Percentiles rank a stretch among this genome's conserved stretches.
phyloP scores from a whole-genome alignment of 2,329 filamentous ascomycete species.

The Myrmaecium sp. region DNA sequence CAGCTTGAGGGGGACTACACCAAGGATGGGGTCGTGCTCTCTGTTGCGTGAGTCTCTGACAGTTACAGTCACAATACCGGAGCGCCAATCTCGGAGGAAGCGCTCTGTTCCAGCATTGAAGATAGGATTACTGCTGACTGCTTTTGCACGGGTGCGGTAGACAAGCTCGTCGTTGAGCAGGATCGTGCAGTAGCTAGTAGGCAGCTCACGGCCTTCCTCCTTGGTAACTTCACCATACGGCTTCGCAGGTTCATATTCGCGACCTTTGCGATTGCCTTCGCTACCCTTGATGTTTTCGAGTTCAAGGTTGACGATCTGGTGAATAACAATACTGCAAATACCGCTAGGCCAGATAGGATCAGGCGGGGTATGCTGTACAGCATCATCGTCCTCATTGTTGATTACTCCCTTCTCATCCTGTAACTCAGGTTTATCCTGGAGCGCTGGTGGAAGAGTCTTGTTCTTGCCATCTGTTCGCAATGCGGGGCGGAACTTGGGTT shows the following conservation, averaged over 20 bases:
- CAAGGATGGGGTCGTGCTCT: constrained; percentile 87
- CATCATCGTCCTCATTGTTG: constrained; percentile 60
- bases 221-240: constrained; percentile 72
- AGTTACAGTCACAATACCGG: constrained; percentile 67
- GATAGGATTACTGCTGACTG: constrained; percentile 83
- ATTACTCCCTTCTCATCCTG: constrained; percentile 77
- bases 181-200: constrained; percentile 89
- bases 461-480: constrained; percentile 79
- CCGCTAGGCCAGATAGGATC: constrained; percentile 95
- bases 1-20: constrained; percentile 75
- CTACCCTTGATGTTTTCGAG: constrained; percentile 83
- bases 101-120: constrained; percentile 93
- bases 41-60: constrained; percentile 79
- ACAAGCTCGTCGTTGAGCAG: constrained; percentile 73
- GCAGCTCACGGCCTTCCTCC: constrained; percentile 62
- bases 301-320: constrained; percentile 91
- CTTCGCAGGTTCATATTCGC: constrained; percentile 78
- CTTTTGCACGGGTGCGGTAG: constrained; percentile 90
- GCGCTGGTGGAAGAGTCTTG: constrained; percentile 52
- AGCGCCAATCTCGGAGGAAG: constrained; percentile 87
- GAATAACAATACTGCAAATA: constrained; percentile 68
- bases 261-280: constrained; percentile 61
- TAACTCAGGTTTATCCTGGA: constrained; percentile 58
- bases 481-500: constrained; percentile 71
- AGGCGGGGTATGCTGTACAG: constrained; percentile 75